Base-by-base conservation (phyloP, 345 rosid species). In the Erysimum cheiranthoides region DNA sequence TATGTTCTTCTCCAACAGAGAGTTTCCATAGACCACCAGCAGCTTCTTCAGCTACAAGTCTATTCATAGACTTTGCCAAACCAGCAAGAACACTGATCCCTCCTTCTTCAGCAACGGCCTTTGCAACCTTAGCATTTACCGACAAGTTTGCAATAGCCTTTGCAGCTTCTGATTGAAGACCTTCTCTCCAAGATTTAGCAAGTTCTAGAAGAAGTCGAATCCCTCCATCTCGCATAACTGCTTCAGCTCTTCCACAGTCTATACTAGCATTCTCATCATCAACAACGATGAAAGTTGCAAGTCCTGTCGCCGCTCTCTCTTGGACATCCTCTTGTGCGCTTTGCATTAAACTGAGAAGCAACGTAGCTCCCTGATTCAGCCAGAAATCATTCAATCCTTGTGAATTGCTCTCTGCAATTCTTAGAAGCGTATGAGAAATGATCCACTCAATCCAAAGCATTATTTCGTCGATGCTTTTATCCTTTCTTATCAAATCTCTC, bases 1-100 rank as follows among this genome's bases (percentile, higher is more conserved):
- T 89, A 76, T 91, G 89, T 64, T 89, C 91, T 76, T 88, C 95
- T 78, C 89, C 91, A 40, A 85, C 90, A 36, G 95, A 89, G 64
- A 91, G 90, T 76, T 91, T 88, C 97, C 93, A 89, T 57, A 91
- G 71, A 50, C 88, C 97, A 68, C 91, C 95, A 47, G 95, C 90
- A 50, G 97, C 97, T 82, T 88, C 93, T 78, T 89, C 93, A 47
- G 95, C 95, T 31, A 91, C 93, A 53, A 86, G 80, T 84, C 86
- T 89, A 78, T 85, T 91, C 89, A 68, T 85, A 50, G 97, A 91
- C 83, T 87, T 83, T 4, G 93, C 91, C 75, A 89, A 82, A 68
- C 71, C 81, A 52, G 86, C 82, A 78, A 91, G 90, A 70, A 91
- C 83, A 52, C 62, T 35, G 21, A 91, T 88, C 45, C 97, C 95